Evolutionary conservation across 495 filamentous ascomycete genomes (phyloP).

Genomic region (Peziza echinospora): DNA sequence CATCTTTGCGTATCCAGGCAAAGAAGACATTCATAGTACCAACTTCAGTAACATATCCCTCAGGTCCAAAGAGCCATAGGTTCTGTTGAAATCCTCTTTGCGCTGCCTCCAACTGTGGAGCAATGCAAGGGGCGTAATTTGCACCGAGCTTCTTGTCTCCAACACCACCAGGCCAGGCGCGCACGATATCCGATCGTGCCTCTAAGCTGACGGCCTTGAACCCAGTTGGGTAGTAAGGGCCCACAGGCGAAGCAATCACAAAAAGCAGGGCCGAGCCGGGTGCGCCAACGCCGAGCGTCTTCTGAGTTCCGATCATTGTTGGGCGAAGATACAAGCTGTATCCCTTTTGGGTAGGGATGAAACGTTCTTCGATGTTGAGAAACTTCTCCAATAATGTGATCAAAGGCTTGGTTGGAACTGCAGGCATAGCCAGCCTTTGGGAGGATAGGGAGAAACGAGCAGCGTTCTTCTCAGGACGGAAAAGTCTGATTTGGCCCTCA

Average conservation of each 20-base stretch:
- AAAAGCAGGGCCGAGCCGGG: slow-evolving; percentile 80
- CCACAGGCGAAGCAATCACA: slow-evolving; percentile 89
- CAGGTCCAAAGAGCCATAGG: slow-evolving; percentile 85
- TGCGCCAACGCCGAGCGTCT: slow-evolving; percentile 72
- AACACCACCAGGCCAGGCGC: slow-evolving; percentile 91
- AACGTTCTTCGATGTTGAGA: slow-evolving; percentile 57
- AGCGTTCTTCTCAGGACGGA: slow-evolving; percentile 97
- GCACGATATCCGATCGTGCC: slow-evolving; percentile 82
- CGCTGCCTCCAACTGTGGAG: slow-evolving; percentile 79
- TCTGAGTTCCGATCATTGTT: slow-evolving; percentile 91
- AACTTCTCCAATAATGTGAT: slow-evolving; percentile 63
- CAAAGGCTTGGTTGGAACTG: slow-evolving; percentile 45
- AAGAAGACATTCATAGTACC: slow-evolving; percentile 97
- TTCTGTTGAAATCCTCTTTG: slow-evolving; percentile 90
- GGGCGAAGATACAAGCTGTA: slow-evolving; percentile 90
- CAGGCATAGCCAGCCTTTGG: slow-evolving; percentile 75
- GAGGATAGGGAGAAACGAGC: slow-evolving; percentile 71
- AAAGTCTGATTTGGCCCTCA: slow-evolving; percentile 52
- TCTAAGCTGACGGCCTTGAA: slow-evolving; percentile 92
- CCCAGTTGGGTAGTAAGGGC: slow-evolving; percentile 91
- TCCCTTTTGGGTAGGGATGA: slow-evolving; percentile 65
- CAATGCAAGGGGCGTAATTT: slow-evolving; percentile 92
- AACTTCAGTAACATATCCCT: slow-evolving; percentile 87
- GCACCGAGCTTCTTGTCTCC: slow-evolving; percentile 95
- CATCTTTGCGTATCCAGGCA: slow-evolving; percentile 56